Percentiles rank a stretch among this genome's conserved stretches.
These are phyloP conservation scores for Cercis canadensis DNA, from an alignment of 306 rosid species.

Conservation along the genomic window DNA sequence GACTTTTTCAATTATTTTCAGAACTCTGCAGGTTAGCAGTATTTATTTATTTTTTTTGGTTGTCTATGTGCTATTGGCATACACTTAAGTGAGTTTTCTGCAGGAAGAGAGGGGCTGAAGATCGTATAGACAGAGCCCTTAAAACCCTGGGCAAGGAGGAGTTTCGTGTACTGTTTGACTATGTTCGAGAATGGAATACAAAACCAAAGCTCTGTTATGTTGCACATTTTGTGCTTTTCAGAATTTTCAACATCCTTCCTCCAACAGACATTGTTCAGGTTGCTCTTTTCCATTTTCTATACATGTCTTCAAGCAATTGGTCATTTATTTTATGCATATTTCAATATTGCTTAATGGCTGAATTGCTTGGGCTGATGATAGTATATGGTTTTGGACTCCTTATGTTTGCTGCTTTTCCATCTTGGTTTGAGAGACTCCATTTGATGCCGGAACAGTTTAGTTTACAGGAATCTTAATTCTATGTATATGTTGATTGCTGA, in stretches of 20 bases:
- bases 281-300: conserved; percentile 8
- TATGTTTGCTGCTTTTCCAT: not conserved
- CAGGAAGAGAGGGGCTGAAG: conserved; percentile 72
- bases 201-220: conserved; percentile 89
- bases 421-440: not conserved
- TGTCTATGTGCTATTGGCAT: conserved; percentile 1
- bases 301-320: not conserved
- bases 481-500: no score
- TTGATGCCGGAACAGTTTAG: no score
- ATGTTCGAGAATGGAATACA: conserved; percentile 90
- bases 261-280: conserved; percentile 82
- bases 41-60: not conserved
- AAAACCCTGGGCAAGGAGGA: conserved; percentile 63
- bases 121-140: conserved; percentile 67
- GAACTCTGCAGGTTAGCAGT: conserved; percentile 80
- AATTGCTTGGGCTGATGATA: conserved; percentile 11
- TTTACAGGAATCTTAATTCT: no score
- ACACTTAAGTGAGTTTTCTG: conserved; percentile 38
- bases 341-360: not conserved
- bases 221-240: conserved; percentile 80
- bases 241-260: conserved; percentile 72
- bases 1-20: conserved; percentile 65
- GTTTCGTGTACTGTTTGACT: conserved; percentile 62
- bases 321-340: conserved; percentile 19
- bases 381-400: conserved; percentile 15